Conservation (phyloP, 1,284 basidiomycete species). For the Apiotrichum brassicae region DNA sequence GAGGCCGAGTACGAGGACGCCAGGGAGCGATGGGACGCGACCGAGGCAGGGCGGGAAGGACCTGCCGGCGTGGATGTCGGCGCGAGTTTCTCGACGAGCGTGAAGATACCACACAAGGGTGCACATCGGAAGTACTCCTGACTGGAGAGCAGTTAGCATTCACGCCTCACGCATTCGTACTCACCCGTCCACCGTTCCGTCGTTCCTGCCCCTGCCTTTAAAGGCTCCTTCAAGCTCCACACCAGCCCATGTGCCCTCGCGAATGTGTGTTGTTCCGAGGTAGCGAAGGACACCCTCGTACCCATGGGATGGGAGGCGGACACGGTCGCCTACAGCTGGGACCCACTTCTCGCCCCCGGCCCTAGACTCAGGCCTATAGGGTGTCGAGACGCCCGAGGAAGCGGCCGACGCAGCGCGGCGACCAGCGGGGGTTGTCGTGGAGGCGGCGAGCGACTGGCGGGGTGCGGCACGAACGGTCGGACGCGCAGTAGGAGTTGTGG, state of each 20-base stretch:
- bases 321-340: constrained; percentile 61
- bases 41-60: constrained; percentile 65
- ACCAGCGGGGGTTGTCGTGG: constrained; percentile 25
- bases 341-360: constrained; percentile 31
- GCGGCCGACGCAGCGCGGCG: constrained; percentile 35
- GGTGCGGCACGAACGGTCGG: constrained; percentile 9
- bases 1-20: constrained; percentile 28
- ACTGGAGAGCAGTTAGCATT: constrained; percentile 41
- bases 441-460: constrained; percentile 26
- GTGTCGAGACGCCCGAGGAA: constrained; percentile 24
- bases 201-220: constrained; percentile 89
- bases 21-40: constrained; percentile 57
- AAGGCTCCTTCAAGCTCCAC: constrained; percentile 82
- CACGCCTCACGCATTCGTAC: constrained; percentile 32
- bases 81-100: constrained; percentile 72
- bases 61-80: constrained; percentile 51
- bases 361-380: constrained; percentile 36
- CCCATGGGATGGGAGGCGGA: constrained; percentile 68
- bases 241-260: constrained; percentile 81
- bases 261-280: constrained; percentile 75
- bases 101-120: constrained; percentile 83
- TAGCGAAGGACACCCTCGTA: constrained; percentile 76
- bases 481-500: constrained; percentile 23
- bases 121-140: constrained; percentile 82
- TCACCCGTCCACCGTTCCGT: constrained; percentile 83